Evolutionary conservation across 768 basidiomycete genomes (phyloP), one percentile per base, ranked within the genome.

Genomic region (Kwoniella bestiolae): DNA sequence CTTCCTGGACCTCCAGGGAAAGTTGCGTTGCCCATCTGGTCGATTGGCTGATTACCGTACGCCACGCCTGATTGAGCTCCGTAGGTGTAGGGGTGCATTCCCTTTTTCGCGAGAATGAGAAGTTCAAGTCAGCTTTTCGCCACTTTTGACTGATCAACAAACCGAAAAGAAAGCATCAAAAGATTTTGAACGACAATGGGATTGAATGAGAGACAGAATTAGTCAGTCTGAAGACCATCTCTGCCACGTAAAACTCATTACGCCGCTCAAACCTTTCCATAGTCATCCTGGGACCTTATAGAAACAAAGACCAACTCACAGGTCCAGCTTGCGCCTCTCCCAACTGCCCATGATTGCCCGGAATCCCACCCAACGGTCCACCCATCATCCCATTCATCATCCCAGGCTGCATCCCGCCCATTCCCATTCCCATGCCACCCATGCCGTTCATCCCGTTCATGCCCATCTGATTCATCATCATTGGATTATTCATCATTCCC

Each of bases 51-150:
- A 28, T 70, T 66, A 4, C 74, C 74, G 18, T 63, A 67, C 11
- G 74, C 74, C 11, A 78, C 76, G 12, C 76, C 76, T 12, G 71
- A 69, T 46, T 70, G 70, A 2, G 59, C 52, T 8, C 72, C 74
- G 31, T 71, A 75, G 14, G 57, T 62, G 60, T 78, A 78, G 14
- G 76, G 76, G 68, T 78, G 76, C 76, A 78, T 78, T 1, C 76
- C 76, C 76, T 78, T 46, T 14, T 12, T 11, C 12, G 21, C 46
- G 6, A 18, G 44, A 28, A 12, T 32, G 8, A 29, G 12, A n/a
- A 52, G 14, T 6, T 31, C 44, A 32, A 41, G 18, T 35, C 21
- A 23, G 31, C 23, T 11, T 23, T 31, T n/a, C n/a, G n/a, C n/a
- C n/a, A n/a, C n/a, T n/a, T n/a, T n/a, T n/a, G n/a, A n/a, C n/a